Conservation (phyloP, 306 rosid species). For the Begonia peltatifolia region DNA sequence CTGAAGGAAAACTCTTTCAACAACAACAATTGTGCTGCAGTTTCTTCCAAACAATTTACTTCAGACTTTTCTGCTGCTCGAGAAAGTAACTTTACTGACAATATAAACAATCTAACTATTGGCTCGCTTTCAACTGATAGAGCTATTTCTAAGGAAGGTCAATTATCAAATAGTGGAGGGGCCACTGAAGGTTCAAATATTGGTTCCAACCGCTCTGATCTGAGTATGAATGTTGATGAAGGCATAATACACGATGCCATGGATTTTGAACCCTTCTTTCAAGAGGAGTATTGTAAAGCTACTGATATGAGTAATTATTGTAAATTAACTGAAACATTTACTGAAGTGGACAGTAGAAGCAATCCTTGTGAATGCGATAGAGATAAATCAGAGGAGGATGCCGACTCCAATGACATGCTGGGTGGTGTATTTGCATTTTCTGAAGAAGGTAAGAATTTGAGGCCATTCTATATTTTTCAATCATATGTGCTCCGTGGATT, state of each 20-base stretch:
- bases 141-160: slow-evolving; percentile 28
- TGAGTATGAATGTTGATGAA: slow-evolving; percentile 45
- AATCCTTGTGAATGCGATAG: slow-evolving; percentile 35
- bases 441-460: slow-evolving; percentile 55
- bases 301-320: slow-evolving; percentile 27
- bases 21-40: slow-evolving; percentile 21
- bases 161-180: slow-evolving; percentile 28
- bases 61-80: slow-evolving; percentile 17
- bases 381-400: slow-evolving; percentile 73
- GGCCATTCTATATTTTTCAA: background rate
- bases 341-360: slow-evolving; percentile 51
- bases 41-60: slow-evolving; percentile 21
- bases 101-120: slow-evolving; percentile 21
- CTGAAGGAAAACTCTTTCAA: slow-evolving; percentile 24
- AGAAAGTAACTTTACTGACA: slow-evolving; percentile 16
- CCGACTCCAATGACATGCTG: slow-evolving; percentile 62
- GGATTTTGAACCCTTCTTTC: slow-evolving; percentile 54
- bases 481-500: background rate
- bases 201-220: slow-evolving; percentile 44
- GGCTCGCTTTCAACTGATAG: slow-evolving; percentile 27
- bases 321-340: slow-evolving; percentile 36
- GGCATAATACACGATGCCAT: slow-evolving; percentile 42
- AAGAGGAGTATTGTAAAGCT: slow-evolving; percentile 72
- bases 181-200: slow-evolving; percentile 36
- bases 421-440: slow-evolving; percentile 82